These are phyloP conservation scores for Auriscalpium microsporum DNA, from an alignment of 768 basidiomycete species.

Conservation along the genomic window DNA sequence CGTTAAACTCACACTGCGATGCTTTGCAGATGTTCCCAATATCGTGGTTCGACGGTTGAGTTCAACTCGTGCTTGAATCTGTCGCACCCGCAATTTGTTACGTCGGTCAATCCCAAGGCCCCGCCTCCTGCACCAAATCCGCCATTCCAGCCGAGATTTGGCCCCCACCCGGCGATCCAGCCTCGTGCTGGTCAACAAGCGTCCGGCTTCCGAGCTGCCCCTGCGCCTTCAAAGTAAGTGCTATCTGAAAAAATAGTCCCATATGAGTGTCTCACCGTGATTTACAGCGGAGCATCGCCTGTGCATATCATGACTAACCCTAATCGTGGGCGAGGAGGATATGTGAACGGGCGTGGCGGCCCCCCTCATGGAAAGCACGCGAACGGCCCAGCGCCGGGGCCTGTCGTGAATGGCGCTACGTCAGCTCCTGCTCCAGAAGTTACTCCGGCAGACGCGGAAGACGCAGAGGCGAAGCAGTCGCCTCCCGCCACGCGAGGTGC, in stretches of 20 bases:
- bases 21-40: conserved; percentile 68
- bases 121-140: conserved; percentile 35
- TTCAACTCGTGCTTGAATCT: conserved; percentile 88
- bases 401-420: not conserved
- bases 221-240: conserved; percentile 26
- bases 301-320: conserved; percentile 77
- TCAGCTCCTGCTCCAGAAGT: not conserved
- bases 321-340: conserved; percentile 39
- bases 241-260: not conserved
- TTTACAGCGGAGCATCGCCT: conserved; percentile 25
- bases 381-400: conserved; percentile 7
- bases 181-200: conserved; percentile 44
- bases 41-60: conserved; percentile 83
- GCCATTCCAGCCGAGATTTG: conserved; percentile 61
- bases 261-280: not conserved
- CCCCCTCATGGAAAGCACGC: conserved; percentile 14
- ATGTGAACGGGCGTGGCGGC: conserved; percentile 14
- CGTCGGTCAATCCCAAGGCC: conserved; percentile 57
- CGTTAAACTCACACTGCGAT: too few species aligned
- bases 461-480: conserved; percentile 10
- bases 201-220: conserved; percentile 59
- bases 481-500: conserved; percentile 3
- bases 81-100: conserved; percentile 76
- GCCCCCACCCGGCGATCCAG: conserved; percentile 55
- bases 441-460: conserved; percentile 5